Evolutionary conservation across 2,329 filamentous ascomycete species (phyloP).

Genomic region (Alternaria ethzedia): DNA sequence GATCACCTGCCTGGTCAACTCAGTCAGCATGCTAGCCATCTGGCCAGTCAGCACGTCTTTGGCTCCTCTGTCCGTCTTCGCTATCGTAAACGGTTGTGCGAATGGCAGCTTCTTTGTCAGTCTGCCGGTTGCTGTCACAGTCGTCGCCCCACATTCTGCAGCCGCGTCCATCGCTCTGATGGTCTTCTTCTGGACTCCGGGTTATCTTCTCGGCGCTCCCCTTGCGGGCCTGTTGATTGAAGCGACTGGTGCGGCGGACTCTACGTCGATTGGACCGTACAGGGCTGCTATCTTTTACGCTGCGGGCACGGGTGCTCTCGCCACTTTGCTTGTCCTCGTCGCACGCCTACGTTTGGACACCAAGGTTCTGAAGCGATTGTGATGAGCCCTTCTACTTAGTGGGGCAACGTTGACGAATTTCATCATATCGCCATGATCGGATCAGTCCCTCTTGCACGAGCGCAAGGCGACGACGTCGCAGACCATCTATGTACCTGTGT

Average conservation of each 20-base stretch:
- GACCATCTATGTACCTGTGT: not conserved
- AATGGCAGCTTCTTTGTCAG: slow-evolving; percentile 39
- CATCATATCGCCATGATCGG: not conserved
- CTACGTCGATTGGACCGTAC: slow-evolving; percentile 22
- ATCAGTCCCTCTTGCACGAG: not conserved
- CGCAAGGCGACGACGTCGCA: not conserved
- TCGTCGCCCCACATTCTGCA: not conserved
- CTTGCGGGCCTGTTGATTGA: slow-evolving; percentile 38
- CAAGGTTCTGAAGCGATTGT: not conserved
- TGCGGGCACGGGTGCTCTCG: slow-evolving; percentile 22
- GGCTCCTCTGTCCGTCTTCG: slow-evolving; percentile 31
- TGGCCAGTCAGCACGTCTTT: slow-evolving; percentile 35
- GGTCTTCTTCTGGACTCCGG: slow-evolving; percentile 32
- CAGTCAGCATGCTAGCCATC: slow-evolving; percentile 38
- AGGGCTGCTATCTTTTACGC: slow-evolving; percentile 40
- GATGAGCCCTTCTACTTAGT: not conserved
- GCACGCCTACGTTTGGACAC: not conserved
- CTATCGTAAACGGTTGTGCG: slow-evolving; percentile 34
- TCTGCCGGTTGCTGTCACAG: slow-evolving; percentile 33
- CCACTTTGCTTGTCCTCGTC: not conserved
- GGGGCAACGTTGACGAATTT: too few relatives aligned
- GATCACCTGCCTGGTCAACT: slow-evolving; percentile 32
- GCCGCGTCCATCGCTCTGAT: not conserved
- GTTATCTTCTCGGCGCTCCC: slow-evolving; percentile 35
- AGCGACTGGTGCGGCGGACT: slow-evolving; percentile 27